Conservation (phyloP, 2,329 filamentous ascomycete genomes). For the Colletotrichum sp. region DNA sequence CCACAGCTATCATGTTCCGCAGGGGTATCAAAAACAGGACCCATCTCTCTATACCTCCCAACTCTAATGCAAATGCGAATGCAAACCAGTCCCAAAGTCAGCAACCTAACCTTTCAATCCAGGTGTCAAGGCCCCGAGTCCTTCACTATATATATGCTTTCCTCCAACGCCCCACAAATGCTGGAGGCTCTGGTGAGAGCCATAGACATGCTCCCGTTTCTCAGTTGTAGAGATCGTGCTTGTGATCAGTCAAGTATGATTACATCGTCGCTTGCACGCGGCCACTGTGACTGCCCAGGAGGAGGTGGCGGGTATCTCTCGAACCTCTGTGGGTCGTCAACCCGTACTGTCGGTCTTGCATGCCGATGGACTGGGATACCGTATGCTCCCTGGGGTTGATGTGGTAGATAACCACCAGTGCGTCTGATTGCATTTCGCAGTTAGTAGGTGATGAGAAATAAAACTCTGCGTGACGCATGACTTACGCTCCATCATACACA, state of each 20-base stretch:
- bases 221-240: not conserved
- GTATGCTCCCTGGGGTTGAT: constrained; percentile 19
- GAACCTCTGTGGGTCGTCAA: not conserved
- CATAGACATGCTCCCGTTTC: not conserved
- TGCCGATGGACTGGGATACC: constrained; percentile 6
- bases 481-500: not conserved
- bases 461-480: not conserved
- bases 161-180: not conserved
- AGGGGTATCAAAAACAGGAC: not conserved
- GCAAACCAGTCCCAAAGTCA: not conserved
- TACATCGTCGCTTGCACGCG: constrained; percentile 29
- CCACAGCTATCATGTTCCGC: not conserved
- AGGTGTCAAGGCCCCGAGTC: not conserved
- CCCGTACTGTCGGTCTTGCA: not conserved
- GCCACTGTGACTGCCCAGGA: constrained; percentile 22
- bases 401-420: constrained; percentile 11
- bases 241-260: constrained; percentile 34
- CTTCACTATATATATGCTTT: not conserved
- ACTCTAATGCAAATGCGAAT: not conserved
- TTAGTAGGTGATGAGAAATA: not conserved
- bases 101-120: not conserved
- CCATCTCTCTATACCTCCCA: not conserved
- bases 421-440: not conserved
- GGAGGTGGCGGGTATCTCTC: constrained; percentile 21
- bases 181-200: not conserved